Conservation (phyloP, 805 yeast genomes). For the Clavispora phyllophila region DNA sequence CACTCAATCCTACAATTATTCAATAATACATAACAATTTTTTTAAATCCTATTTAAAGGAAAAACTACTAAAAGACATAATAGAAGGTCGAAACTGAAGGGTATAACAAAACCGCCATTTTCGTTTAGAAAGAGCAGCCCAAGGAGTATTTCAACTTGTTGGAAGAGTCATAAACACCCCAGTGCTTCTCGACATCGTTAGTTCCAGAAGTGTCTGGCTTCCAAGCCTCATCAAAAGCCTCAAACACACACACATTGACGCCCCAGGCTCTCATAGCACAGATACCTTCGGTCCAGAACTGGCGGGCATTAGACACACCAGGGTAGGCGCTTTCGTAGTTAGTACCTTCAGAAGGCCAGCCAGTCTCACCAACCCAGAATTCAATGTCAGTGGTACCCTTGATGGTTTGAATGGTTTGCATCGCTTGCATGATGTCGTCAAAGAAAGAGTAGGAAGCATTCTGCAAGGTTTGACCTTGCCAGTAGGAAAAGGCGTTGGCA, state of each 20-base stretch:
- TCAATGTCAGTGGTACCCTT: constrained; percentile 84
- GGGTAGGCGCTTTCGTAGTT: constrained; percentile 64
- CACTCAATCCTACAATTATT: too few relatives aligned
- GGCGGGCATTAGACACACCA: constrained; percentile 63
- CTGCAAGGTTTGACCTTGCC: constrained; percentile 90
- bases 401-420: constrained; percentile 77
- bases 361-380: constrained; percentile 97
- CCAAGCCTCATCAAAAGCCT: constrained; percentile 96
- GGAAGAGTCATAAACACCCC: constrained; percentile 80
- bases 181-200: constrained; percentile 82
- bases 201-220: constrained; percentile 88
- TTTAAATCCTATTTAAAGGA: constrained; percentile 2
- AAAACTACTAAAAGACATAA: background rate
- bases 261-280: constrained; percentile 98
- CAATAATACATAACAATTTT: background rate
- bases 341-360: constrained; percentile 92
- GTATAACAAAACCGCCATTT: background rate
- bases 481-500: constrained; percentile 96
- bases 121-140: constrained; percentile 26
- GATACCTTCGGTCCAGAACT: constrained; percentile 82
- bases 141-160: constrained; percentile 36
- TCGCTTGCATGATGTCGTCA: constrained; percentile 96
- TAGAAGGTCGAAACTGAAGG: background rate
- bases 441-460: constrained; percentile 89
- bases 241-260: constrained; percentile 84